Conservation (phyloP, 2,329 filamentous ascomycete species). For the Neofusicoccum ribis region DNA sequence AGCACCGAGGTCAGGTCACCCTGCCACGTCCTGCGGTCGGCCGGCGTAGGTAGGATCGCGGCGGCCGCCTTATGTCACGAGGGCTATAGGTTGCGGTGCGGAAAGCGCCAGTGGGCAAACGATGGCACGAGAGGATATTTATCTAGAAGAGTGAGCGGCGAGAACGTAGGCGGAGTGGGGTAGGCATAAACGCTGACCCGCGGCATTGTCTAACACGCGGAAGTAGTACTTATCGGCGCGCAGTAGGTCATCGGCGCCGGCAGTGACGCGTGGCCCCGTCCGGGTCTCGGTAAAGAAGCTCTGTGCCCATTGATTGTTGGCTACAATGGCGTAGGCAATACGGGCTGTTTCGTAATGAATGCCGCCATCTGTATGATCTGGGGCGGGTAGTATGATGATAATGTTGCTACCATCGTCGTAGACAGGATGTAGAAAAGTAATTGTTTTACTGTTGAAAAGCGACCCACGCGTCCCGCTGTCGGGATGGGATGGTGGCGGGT, state of each 20-base stretch:
- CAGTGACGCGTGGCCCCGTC: not conserved
- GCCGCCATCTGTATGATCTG: too few species aligned
- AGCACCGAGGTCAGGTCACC: slow-evolving; percentile 15
- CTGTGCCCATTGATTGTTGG: too few species aligned
- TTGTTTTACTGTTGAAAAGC: too few species aligned
- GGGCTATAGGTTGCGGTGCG: slow-evolving; percentile 22
- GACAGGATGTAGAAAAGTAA: too few species aligned
- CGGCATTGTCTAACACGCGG: not conserved
- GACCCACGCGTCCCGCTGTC: too few species aligned
- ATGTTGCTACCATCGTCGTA: too few species aligned
- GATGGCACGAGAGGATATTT: slow-evolving; percentile 25
- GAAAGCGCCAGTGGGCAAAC: slow-evolving; percentile 25
- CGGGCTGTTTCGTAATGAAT: too few species aligned
- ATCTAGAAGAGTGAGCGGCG: not conserved
- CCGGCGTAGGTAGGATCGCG: not conserved
- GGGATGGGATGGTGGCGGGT: too few species aligned
- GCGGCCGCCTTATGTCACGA: slow-evolving; percentile 20
- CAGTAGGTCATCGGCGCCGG: not conserved
- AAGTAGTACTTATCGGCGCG: not conserved
- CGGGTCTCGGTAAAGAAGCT: not conserved
- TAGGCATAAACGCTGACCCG: not conserved
- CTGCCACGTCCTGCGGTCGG: slow-evolving; percentile 16
- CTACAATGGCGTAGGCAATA: too few species aligned
- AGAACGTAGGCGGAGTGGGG: not conserved
- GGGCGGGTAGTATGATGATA: too few species aligned